Evolutionary conservation across 345 rosid genomes (phyloP), one percentile per base, ranked within the genome.

Genomic region (Salix udensis): DNA sequence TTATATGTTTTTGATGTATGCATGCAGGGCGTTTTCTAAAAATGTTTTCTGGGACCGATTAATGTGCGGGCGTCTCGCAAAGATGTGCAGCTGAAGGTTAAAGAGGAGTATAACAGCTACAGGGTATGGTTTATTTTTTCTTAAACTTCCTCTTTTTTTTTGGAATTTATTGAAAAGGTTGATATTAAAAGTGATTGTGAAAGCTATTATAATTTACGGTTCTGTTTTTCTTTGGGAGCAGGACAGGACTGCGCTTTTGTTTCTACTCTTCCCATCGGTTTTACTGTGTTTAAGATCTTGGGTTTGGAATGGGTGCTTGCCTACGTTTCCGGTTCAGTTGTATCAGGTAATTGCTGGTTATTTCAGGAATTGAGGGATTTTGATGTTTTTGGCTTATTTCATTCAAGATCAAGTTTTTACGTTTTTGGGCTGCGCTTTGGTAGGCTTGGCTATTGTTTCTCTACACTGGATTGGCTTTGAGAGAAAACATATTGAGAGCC

Each of bases 361-460:
- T 64, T 21, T 55, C 11, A n/a, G 21, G 28, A 58, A n/a, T 65
- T 5, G 67, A 39, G 39, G 24, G 26, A 21, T 53, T 53, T 11
- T 58, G 36, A 6, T 11, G 36, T 2, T 23, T n/a, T 36, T 44
- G 28, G 21, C 60, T 39, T 36, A 30, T 65, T 13, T 19, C 23
- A 6, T 40, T 2, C 70, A 31, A 8, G 61, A 66, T 66, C 24
- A 5, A 9, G 14, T 71, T 28, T 15, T 71, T 44, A 10, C 16
- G 18, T 44, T 50, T 50, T 44, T 60, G 39, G 60, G 64, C 19
- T 73, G 9, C 81, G 40, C 68, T 76, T 72, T 73, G 39, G 61
- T 74, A 95, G 98, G 94, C 91, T 31, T 95, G 99, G 98, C 88
- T 96, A 39, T 82, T 94, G 82, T 92, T 96, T 89, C 98, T 96